Base-by-base conservation (phyloP, 2,329 filamentous ascomycete species). In the Sarocladiaceae sp. region DNA sequence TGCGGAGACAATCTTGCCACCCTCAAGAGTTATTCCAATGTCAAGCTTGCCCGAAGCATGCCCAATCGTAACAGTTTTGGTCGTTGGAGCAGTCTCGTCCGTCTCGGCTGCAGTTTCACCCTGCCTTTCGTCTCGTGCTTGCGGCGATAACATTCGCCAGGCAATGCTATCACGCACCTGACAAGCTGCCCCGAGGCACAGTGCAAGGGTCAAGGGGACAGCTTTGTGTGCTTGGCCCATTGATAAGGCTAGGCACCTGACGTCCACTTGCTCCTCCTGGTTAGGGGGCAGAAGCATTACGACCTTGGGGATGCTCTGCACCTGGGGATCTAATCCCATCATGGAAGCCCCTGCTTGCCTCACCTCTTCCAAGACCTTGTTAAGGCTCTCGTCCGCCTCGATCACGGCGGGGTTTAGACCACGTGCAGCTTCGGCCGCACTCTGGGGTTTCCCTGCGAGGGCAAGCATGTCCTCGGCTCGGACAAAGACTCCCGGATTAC, bases 401-500 rank as follows among this genome's bases (percentile, higher is more conserved):
- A 83, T 68, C 21, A 69, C 65, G 19, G 74, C 66, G 0, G 81
- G 79, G 0, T 73, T 66, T 27, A 82, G 65, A 9, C 67, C 65
- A 3, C 70, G 68, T 15, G 69, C 58, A 2, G 78, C 61, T 3
- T 62, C 69, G 1, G 23, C 37, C 16, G 23, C 23, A 23, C 29
- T 24, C 18, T 5, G n/a, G 37, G 7, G 12, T 11, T 29, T 41
- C 37, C 37, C 37, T 41, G 37, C 21, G 19, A 41, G 37, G 3
- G 23, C 37, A 11, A 41, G 21, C 23, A 61, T 23, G n/a, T 79
- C 73, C 2, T 63, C 54, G 0, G 80, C 77, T 6, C 63, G 63
- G 1, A 85, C 63, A 53, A 85, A 85, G 12, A 82, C 69, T 37
- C 74, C 76, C 0, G 82, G 82, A 51, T 83, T 84, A 1, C 74